Percentiles rank a stretch among this genome's conserved stretches.
Evolutionary conservation across 2,329 filamentous ascomycete species (phyloP).

Genomic region (Trichoderma lentiforme): DNA sequence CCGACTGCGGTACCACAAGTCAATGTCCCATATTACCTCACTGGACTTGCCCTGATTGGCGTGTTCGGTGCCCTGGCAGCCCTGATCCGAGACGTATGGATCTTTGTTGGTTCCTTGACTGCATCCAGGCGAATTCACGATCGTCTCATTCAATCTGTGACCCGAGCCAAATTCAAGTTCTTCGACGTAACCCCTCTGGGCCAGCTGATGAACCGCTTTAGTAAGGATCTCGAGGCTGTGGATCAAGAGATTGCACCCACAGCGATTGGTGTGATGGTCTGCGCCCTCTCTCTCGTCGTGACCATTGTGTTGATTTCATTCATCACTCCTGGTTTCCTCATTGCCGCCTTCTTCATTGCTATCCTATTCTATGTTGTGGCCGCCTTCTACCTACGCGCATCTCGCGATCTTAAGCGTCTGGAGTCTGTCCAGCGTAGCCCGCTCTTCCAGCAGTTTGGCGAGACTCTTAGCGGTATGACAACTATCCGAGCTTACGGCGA

Average conservation of each 20-base stretch:
- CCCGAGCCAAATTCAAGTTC: conserved; percentile 92
- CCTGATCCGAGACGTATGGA: conserved; percentile 75
- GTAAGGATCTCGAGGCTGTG: conserved; percentile 91
- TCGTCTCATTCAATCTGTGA: conserved; percentile 71
- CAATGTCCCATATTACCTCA: conserved; percentile 78
- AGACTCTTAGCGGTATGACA: conserved; percentile 90
- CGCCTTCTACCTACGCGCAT: conserved; percentile 83
- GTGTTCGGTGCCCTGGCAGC: conserved; percentile 75
- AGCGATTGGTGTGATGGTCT: conserved; percentile 72
- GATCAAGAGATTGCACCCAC: conserved; percentile 95
- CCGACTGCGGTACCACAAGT: conserved; percentile 52
- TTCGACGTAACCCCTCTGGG: conserved; percentile 95
- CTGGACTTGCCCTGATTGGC: conserved; percentile 77
- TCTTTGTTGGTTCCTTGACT: conserved; percentile 87
- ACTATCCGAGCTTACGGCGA: conserved; percentile 97
- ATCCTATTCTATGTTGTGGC: conserved; percentile 79
- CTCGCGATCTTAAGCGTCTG: conserved; percentile 90
- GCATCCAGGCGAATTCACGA: conserved; percentile 84
- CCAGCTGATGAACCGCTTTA: conserved; percentile 97
- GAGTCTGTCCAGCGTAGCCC: conserved; percentile 94
- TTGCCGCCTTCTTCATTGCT: conserved; percentile 82
- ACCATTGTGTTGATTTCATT: conserved; percentile 82
- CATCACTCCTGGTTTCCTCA: conserved; percentile 87
- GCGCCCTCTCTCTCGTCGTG: conserved; percentile 66
- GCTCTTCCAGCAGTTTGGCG: conserved; percentile 95